These are phyloP conservation scores for Rickenella mellea DNA, from an alignment of 768 basidiomycete species.

Conservation along the genomic window DNA sequence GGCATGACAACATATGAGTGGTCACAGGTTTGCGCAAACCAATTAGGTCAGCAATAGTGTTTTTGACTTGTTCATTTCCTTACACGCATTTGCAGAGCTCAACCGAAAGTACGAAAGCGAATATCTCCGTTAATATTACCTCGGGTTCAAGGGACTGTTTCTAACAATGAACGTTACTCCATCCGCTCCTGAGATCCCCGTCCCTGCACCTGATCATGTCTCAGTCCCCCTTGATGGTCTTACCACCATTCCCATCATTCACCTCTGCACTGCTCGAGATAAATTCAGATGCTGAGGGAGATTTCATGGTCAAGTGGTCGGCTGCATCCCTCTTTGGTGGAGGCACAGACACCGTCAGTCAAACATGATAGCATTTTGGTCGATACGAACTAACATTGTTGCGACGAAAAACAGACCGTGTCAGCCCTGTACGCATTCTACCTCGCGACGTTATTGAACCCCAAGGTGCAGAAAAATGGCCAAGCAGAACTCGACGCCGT, in stretches of 20 bases:
- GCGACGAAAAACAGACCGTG: constrained; percentile 16
- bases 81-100: no score
- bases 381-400: background rate
- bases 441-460: constrained; percentile 29
- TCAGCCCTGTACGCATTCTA: constrained; percentile 24
- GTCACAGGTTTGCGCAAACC: no score
- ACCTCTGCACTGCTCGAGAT: constrained; percentile 9
- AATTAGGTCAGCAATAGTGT: no score
- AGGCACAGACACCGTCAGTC: constrained; percentile 29
- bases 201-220: no score
- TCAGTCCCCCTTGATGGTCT: no score
- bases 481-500: constrained; percentile 33
- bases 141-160: no score
- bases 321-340: constrained; percentile 17
- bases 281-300: background rate
- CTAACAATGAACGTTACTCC: no score
- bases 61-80: no score
- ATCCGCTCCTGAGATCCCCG: no score
- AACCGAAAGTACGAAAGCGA: no score
- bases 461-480: constrained; percentile 24
- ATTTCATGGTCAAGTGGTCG: constrained; percentile 1
- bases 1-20: no score
- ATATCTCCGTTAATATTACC: no score
- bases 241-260: constrained; percentile 14
- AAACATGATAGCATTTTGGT: background rate